Percentiles rank a stretch among this genome's conserved stretches.
Conservation (phyloP, 768 basidiomycete genomes). For the Termitomyces bulborhizus region DNA sequence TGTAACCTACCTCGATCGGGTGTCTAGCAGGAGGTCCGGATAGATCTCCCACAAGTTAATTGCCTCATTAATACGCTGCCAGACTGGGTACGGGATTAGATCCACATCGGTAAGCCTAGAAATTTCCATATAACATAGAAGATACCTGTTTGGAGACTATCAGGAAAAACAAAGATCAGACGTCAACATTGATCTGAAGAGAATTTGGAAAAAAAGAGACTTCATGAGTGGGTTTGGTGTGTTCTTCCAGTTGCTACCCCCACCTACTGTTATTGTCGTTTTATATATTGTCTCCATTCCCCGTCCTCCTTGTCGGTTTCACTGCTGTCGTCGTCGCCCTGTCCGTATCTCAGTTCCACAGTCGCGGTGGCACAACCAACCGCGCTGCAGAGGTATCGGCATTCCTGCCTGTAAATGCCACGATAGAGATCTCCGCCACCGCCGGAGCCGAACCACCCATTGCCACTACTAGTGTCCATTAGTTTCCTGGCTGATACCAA, state of each 20-base stretch:
- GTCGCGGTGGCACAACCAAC: constrained; percentile 36
- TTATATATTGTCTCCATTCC: constrained; percentile 12
- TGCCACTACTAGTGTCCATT: constrained; percentile 12
- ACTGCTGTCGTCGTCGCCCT: constrained; percentile 30
- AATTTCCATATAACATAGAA: too few species aligned
- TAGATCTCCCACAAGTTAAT: too few species aligned
- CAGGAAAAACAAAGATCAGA: too few species aligned
- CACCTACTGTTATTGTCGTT: neutral
- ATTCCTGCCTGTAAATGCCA: neutral
- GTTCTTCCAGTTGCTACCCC: neutral
- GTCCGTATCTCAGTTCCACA: constrained; percentile 36
- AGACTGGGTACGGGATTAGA: too few species aligned
- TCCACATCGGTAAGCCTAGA: too few species aligned
- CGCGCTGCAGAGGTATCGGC: constrained; percentile 22
- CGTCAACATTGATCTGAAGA: too few species aligned
- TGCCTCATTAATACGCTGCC: too few species aligned
- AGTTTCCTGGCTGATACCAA: constrained; percentile 44
- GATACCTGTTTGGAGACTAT: too few species aligned
- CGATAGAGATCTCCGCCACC: neutral
- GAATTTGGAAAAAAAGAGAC: neutral
- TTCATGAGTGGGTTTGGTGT: neutral
- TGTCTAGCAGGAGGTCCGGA: too few species aligned
- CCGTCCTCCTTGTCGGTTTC: constrained; percentile 21
- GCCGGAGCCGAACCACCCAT: neutral
- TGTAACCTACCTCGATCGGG: too few species aligned